phyloP scores from a whole-genome alignment of 2,329 filamentous ascomycete genomes.

The Eutypa lata region DNA sequence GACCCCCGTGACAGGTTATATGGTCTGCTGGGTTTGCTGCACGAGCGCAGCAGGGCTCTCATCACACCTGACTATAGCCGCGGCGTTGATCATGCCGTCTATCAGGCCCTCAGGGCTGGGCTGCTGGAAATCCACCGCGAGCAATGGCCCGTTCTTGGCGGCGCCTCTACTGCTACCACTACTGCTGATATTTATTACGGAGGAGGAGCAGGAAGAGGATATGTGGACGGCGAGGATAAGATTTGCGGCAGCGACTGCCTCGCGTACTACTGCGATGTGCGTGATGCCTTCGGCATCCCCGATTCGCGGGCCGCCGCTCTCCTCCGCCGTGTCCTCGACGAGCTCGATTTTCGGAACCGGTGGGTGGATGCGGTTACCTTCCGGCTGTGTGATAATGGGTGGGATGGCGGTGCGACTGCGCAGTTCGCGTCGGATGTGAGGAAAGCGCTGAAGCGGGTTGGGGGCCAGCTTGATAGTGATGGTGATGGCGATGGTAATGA shows the following conservation, averaged over 20 bases:
- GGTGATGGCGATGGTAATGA: too few relatives aligned
- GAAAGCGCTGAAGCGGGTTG: too few relatives aligned
- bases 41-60: conserved; percentile 5
- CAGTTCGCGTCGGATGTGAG: too few relatives aligned
- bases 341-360: neutral
- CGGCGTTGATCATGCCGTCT: conserved; percentile 65
- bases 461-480: too few relatives aligned
- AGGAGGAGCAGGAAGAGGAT: too few relatives aligned
- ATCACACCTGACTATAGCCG: conserved; percentile 54
- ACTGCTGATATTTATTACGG: too few relatives aligned
- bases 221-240: neutral
- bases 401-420: too few relatives aligned
- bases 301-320: neutral
- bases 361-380: neutral
- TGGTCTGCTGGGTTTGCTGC: conserved; percentile 17
- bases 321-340: neutral
- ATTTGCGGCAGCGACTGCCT: neutral
- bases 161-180: neutral
- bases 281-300: neutral
- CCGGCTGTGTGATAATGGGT: neutral
- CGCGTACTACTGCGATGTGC: neutral
- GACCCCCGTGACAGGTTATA: conserved; percentile 21
- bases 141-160: neutral
- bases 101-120: conserved; percentile 67
- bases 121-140: conserved; percentile 8